phyloP scores from a whole-genome alignment of 139 green algal genomes.

The Chlamydomonas schloesseri region DNA sequence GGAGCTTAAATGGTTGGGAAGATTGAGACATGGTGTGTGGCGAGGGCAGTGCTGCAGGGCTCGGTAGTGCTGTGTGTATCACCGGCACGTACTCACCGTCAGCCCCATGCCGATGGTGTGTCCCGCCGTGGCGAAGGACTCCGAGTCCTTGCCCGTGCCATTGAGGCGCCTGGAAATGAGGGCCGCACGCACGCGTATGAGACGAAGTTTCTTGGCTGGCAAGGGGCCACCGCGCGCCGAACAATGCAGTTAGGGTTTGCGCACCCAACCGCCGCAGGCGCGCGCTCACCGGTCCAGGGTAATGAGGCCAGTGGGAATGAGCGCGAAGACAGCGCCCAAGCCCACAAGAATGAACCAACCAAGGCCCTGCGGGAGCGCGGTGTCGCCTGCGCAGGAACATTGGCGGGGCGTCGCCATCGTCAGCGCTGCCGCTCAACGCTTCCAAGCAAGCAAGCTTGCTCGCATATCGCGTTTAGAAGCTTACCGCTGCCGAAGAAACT shows the following conservation, averaged over 20 bases:
- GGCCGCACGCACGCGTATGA: too few species aligned
- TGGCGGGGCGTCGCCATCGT: too few species aligned
- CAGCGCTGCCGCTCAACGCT: too few species aligned
- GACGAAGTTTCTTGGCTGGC: too few species aligned
- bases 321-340: constrained; percentile 50
- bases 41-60: too few species aligned
- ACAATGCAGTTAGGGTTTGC: background rate
- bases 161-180: constrained; percentile 3
- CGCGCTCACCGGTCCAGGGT: constrained; percentile 37
- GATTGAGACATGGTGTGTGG: too few species aligned
- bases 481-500: constrained; percentile 28
- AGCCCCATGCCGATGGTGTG: constrained; percentile 78
- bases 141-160: background rate
- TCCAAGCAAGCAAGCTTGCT: background rate
- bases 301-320: constrained; percentile 35
- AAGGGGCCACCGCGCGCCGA: too few species aligned
- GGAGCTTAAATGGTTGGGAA: too few species aligned
- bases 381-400: background rate
- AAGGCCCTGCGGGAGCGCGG: constrained; percentile 45
- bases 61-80: too few species aligned
- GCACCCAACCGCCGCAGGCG: background rate
- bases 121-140: constrained; percentile 69
- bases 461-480: background rate
- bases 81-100: constrained; percentile 31
- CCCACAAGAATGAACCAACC: constrained; percentile 52